A percentile compares a stretch with the other conserved stretches of the same genome.
Evolutionary conservation across 2,329 filamentous ascomycete genomes (phyloP).

Genomic region (Atkinsonella hypoxylon): DNA sequence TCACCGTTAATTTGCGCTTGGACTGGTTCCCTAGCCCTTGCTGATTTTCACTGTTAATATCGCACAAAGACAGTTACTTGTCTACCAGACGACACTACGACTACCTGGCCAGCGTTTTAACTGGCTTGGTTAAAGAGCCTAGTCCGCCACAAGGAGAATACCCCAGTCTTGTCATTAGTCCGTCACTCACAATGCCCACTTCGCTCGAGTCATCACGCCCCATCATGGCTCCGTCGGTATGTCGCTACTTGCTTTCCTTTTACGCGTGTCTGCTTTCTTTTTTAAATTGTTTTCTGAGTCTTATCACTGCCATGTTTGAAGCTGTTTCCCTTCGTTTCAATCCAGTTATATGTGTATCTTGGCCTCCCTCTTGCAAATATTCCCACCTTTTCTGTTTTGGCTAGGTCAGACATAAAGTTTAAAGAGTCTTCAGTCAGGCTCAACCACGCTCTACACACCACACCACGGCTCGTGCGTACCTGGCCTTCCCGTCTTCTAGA

Average conservation of each 20-base stretch:
- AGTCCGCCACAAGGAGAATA: neutral
- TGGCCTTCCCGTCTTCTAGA: constrained; percentile 1
- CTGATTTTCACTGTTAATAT: too few species aligned
- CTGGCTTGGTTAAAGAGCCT: constrained; percentile 1
- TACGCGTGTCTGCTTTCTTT: neutral
- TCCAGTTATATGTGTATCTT: constrained; percentile 4
- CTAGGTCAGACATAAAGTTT: neutral
- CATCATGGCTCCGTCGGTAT: constrained; percentile 51
- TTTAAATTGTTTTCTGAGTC: neutral
- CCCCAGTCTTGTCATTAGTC: neutral
- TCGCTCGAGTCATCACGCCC: constrained; percentile 49
- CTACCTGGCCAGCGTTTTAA: neutral
- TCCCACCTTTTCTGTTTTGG: neutral
- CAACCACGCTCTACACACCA: neutral
- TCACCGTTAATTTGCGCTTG: neutral
- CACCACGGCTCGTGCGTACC: constrained; percentile 4
- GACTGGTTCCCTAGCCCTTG: neutral
- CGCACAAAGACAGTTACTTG: neutral
- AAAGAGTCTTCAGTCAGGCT: neutral
- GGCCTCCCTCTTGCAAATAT: constrained; percentile 6
- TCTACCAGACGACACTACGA: neutral
- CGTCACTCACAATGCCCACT: constrained; percentile 32
- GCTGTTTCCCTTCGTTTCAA: constrained; percentile 3
- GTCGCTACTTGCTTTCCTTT: constrained; percentile 19
- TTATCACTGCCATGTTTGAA: constrained; percentile 5